These are phyloP conservation scores for Salix viminalis DNA, from an alignment of 345 rosid species.

Conservation along the genomic window DNA sequence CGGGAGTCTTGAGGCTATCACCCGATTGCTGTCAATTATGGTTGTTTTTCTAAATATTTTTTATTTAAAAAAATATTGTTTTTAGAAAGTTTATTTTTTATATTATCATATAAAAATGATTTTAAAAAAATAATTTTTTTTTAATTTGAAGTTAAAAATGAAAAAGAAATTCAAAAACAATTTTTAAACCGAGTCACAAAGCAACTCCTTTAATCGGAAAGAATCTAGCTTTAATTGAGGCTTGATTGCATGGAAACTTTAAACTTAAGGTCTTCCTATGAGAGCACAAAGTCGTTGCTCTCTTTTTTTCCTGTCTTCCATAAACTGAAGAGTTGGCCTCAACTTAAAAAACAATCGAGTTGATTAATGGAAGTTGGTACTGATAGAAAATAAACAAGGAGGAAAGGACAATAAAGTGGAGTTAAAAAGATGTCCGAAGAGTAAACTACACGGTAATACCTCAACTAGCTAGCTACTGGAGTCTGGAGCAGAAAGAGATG, in stretches of 20 bases:
- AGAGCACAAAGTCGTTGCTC: background rate
- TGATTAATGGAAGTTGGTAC: constrained; percentile 27
- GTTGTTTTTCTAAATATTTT: no score
- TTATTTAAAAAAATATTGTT: no score
- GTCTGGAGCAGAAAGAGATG: background rate
- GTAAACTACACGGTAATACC: background rate
- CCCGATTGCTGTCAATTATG: background rate
- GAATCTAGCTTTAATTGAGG: background rate
- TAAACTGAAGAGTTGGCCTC: background rate
- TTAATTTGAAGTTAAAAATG: no score
- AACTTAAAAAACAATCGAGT: constrained; percentile 4
- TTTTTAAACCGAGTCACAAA: no score
- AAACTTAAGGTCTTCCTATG: no score
- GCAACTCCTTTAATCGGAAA: background rate
- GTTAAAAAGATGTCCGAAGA: background rate
- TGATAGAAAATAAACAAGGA: background rate
- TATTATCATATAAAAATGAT: no score
- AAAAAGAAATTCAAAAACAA: no score
- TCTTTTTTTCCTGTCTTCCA: background rate
- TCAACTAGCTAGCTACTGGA: background rate
- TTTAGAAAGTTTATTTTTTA: no score
- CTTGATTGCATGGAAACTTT: background rate
- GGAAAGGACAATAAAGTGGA: constrained; percentile 4
- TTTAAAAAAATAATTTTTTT: no score
- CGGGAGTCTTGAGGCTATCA: background rate